Evolutionary conservation across 352 stramenopile genomes (phyloP).

Genomic region (Phytophthora sp.): DNA sequence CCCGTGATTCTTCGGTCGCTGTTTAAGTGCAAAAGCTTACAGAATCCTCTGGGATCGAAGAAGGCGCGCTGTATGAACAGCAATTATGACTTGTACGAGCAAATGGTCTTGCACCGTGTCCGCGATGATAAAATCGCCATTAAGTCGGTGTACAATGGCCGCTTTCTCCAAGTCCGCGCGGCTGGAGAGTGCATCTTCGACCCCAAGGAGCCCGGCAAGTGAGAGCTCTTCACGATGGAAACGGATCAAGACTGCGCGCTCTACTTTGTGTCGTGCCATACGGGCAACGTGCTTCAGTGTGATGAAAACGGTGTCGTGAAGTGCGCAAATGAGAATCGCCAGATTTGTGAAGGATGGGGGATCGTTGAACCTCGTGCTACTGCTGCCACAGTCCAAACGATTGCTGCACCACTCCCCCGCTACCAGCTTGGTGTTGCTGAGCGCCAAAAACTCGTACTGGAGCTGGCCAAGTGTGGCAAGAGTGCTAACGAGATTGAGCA

Average conservation of each 20-base stretch:
- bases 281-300: slow-evolving; percentile 34
- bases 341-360: slow-evolving; percentile 25
- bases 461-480: slow-evolving; percentile 36
- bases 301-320: slow-evolving; percentile 18
- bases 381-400: neutral
- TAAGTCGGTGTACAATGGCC: slow-evolving; percentile 26
- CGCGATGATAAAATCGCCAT: slow-evolving; percentile 41
- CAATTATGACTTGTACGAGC: slow-evolving; percentile 36
- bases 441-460: slow-evolving; percentile 23
- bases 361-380: slow-evolving; percentile 26
- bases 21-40: slow-evolving; percentile 24
- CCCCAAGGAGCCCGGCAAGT: slow-evolving; percentile 26
- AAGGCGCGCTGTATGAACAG: slow-evolving; percentile 33
- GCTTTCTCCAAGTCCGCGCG: slow-evolving; percentile 34
- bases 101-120: slow-evolving; percentile 35
- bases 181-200: slow-evolving; percentile 39
- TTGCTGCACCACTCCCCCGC: neutral
- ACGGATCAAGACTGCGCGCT: slow-evolving; percentile 24
- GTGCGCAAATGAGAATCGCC: slow-evolving; percentile 28
- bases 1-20: slow-evolving; percentile 38
- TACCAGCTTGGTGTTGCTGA: slow-evolving; percentile 9
- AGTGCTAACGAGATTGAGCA: slow-evolving; percentile 33
- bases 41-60: slow-evolving; percentile 40
- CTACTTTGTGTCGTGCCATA: slow-evolving; percentile 41
- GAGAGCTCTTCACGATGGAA: slow-evolving; percentile 44